Base-by-base conservation (phyloP, 768 basidiomycete species). In the Paxillus ammoniavirescens region DNA sequence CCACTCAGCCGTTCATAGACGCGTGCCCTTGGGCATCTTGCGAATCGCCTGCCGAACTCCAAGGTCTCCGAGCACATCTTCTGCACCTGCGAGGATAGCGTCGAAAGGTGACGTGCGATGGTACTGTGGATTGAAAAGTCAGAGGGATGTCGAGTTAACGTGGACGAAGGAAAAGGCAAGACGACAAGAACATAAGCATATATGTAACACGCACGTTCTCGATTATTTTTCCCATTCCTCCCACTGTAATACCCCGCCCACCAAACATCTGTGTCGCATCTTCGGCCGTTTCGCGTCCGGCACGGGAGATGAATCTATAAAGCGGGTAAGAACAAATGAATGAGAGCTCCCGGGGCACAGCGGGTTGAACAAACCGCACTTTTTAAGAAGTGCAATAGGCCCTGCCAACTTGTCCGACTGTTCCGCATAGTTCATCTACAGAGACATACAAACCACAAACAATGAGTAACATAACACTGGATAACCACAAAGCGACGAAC, bases 241-340 rank as follows among this genome's bases (percentile, higher is more conserved):
- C 86, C 42, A 80, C 76, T 0, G 95, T 97, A 59, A 98, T 76
- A 23, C 86, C 91, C 17, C 95, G 82, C 15, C 95, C 95, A 49
- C 93, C 94, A 53, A 95, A 96, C 35, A 96, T 81, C 69, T 90
- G 87, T 1, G 87, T 84, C 5, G 91, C 86, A 55, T 93, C 91
- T 76, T 77, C 70, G 9, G 81, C 78, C 7, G 78, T 79, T 58
- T 77, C 76, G 30, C 74, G 72, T 23, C 72, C 69, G 28, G 82
- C 77, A 37, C 79, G 75, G 10, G 88, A 84, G 30, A 89, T 81
- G 61, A 82, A 88, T 66, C 88, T 90, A 58, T 15, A 50, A 12
- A 42, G 15, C 38, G 33, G 47, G 31, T 38, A 37, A 58, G 14
- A 59, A 49, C 57, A 55, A 4, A 17, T 17, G 13, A 42, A 36